A percentile compares a stretch with the other conserved stretches of the same genome.
These are phyloP conservation scores for Cinchona pubescens DNA, from an alignment of 257 asterid species.

Conservation along the genomic window DNA sequence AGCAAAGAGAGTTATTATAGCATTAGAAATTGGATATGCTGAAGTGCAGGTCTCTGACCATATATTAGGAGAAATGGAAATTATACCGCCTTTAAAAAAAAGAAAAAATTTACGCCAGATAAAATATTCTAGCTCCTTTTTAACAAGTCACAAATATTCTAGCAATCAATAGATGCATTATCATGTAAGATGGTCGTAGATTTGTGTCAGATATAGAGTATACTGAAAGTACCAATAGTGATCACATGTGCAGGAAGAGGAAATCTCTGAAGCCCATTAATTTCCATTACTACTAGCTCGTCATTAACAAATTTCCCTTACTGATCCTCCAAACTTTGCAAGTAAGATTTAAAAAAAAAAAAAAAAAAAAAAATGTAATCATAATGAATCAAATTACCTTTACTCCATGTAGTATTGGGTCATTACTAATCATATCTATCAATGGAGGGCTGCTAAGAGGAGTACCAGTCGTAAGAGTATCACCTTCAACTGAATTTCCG, in stretches of 20 bases:
- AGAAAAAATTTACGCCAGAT: background rate
- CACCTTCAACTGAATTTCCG: slow-evolving; percentile 69
- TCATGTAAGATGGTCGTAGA: background rate
- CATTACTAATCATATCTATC: slow-evolving; percentile 91
- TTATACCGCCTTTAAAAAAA: background rate
- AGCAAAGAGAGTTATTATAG: slow-evolving; percentile 13
- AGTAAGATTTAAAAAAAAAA: too few relatives aligned
- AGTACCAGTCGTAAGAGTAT: slow-evolving; percentile 69
- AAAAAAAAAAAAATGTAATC: background rate
- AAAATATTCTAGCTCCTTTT: background rate
- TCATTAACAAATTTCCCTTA: background rate
- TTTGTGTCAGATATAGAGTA: background rate
- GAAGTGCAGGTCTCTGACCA: background rate
- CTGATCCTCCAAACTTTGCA: background rate
- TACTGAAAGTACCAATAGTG: background rate
- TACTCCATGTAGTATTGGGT: slow-evolving; percentile 83
- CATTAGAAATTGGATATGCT: slow-evolving; percentile 10
- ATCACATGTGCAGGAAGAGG: background rate
- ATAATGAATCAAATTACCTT: slow-evolving; percentile 44
- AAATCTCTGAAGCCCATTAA: background rate
- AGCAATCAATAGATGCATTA: background rate
- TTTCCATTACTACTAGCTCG: background rate
- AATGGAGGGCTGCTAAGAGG: slow-evolving; percentile 86
- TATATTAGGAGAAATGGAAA: background rate
- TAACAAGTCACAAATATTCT: background rate